Base-by-base conservation (phyloP, 805 yeast species). In the Isabelozyma gotoi region DNA sequence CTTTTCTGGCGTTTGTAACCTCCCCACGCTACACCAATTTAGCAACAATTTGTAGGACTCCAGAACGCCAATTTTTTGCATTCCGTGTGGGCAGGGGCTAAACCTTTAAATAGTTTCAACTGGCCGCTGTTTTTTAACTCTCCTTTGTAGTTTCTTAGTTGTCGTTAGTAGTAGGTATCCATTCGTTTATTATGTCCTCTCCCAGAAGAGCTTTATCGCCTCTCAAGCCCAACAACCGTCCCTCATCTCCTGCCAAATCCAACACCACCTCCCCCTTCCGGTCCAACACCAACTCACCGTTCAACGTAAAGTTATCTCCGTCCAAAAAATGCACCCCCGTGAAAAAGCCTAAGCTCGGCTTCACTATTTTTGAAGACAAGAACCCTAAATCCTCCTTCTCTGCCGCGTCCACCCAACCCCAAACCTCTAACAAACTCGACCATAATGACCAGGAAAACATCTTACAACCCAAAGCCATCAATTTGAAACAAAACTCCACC, bases 361-460 rank as follows among this genome's bases (percentile, higher is more conserved):
- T 57, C 41, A 51, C 54, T 35, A 57, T 57, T 33, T 57, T 41
- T 41, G 59, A 57, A 35, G 62, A 57, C 46, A 41, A 44, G n/a
- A 38, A 7, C 5, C 33, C 40, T 5, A 10, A 11, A 14, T 36
- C 39, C 12, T 36, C 39, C 12, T 21, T n/a, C 19, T 10, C 33
- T 18, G 15, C 20, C n/a, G 31, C 27, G 19, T 16, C 29, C 11
- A 6, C 16, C 8, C 31, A 19, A 12, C 29, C 12, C 6, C 39
- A 36, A 16, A 42, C 39, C 19, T 42, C 51, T 33, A 61, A 59
- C 46, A 53, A 48, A 33, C 51, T 43, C 19, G 57, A 57, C 45
- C 62, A 64, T 46, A 57, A 58, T 42, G 74, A 71, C 49, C 74
- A 71, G 55, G 76, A 71, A 47, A 71, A 71, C 49, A 59, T 68